A percentile compares a stretch with the other conserved stretches of the same genome.
These are phyloP conservation scores for Zymoseptoria crescenta DNA, from an alignment of 2,329 filamentous ascomycete species.

Conservation along the genomic window DNA sequence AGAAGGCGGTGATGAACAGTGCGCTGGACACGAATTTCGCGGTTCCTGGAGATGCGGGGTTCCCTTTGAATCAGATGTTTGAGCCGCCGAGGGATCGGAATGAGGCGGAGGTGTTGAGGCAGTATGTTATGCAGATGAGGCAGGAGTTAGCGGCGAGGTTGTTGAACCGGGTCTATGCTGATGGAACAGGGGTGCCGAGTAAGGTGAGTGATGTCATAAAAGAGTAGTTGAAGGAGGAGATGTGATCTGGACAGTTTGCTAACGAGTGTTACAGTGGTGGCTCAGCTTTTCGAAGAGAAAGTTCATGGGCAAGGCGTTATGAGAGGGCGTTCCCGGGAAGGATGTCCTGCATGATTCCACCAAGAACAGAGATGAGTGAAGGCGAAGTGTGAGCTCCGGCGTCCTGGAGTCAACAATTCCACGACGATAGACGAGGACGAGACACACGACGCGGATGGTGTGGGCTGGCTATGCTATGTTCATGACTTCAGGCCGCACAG, in stretches of 20 bases:
- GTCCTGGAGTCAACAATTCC: not conserved
- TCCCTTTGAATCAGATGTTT: conserved; percentile 94
- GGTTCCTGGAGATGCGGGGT: conserved; percentile 85
- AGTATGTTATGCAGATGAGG: conserved; percentile 86
- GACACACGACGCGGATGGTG: not conserved
- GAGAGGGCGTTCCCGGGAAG: conserved; percentile 6
- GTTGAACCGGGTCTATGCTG: conserved; percentile 78
- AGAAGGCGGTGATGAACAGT: conserved; percentile 76
- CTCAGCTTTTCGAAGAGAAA: conserved; percentile 97
- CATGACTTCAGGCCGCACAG: not conserved
- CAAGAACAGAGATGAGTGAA: not conserved
- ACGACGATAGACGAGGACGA: not conserved
- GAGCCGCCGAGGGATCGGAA: conserved; percentile 80
- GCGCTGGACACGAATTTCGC: conserved; percentile 91
- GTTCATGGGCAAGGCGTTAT: conserved; percentile 84
- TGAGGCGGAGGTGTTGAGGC: conserved; percentile 78
- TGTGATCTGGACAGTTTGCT: conserved; percentile 11
- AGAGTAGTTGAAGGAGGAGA: not conserved
- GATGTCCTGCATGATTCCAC: not conserved
- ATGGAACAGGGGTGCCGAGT: conserved; percentile 55
- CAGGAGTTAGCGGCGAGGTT: conserved; percentile 82
- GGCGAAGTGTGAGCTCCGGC: not conserved
- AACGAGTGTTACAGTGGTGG: conserved; percentile 77
- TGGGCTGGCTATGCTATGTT: too few species aligned
- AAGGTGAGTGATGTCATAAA: conserved; percentile 40